Evolutionary conservation across 2,329 filamentous ascomycete genomes (phyloP).

Genomic region (Aspergillus fructus): DNA sequence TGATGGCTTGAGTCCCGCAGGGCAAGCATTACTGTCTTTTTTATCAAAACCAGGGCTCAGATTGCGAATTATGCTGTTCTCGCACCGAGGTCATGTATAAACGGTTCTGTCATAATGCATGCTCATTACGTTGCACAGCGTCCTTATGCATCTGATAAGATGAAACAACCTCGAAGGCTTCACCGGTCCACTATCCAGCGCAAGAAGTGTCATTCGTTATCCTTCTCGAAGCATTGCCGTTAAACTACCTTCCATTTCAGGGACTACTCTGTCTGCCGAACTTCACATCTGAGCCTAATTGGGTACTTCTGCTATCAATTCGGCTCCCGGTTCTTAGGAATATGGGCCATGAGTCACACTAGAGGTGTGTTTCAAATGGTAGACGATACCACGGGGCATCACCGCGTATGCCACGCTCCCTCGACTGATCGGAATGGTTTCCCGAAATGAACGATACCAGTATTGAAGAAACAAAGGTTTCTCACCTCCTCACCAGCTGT

Average conservation of each 20-base stretch:
- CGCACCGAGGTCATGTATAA: background rate
- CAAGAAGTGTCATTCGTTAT: background rate
- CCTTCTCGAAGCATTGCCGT: slow-evolving; percentile 16
- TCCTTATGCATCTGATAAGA: slow-evolving; percentile 11
- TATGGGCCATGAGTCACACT: background rate
- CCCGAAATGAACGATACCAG: background rate
- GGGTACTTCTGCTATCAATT: background rate
- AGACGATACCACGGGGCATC: background rate
- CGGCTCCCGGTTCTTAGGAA: background rate
- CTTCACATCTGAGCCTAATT: background rate
- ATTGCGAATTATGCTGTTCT: background rate
- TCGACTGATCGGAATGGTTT: background rate
- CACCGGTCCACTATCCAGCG: slow-evolving; percentile 5
- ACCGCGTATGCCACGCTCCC: slow-evolving; percentile 12
- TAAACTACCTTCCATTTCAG: slow-evolving; percentile 3
- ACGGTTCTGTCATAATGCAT: background rate
- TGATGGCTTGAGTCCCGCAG: background rate
- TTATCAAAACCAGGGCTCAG: background rate
- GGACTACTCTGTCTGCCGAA: background rate
- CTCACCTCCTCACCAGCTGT: background rate
- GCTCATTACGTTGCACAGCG: slow-evolving; percentile 1
- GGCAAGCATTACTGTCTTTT: background rate
- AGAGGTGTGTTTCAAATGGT: background rate
- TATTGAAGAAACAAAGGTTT: background rate
- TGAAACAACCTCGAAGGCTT: slow-evolving; percentile 12